Conservation (phyloP, 768 basidiomycete genomes). For the Boletus sensibilis region DNA sequence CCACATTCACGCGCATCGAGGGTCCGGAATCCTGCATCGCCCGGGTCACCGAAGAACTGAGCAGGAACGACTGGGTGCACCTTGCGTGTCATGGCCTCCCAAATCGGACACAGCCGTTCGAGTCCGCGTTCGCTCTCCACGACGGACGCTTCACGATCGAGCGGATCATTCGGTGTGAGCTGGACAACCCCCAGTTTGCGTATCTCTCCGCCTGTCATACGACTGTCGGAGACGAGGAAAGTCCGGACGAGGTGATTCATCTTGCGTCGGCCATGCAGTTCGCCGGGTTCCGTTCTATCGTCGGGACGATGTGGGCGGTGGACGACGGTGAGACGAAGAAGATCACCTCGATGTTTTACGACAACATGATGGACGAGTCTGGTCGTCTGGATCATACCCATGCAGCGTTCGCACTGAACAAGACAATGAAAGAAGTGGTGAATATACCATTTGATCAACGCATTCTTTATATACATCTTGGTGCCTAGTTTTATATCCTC, state of each 20-base stretch:
- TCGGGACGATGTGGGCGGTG: no score
- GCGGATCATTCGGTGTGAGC: not conserved
- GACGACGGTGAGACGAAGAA: not conserved
- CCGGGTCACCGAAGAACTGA: not conserved
- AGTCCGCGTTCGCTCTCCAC: no score
- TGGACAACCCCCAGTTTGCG: not conserved
- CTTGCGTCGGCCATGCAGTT: not conserved
- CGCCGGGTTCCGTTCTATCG: not conserved
- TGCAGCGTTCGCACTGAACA: not conserved
- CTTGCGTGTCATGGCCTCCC: constrained; percentile 22
- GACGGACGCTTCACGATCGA: no score
- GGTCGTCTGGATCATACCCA: not conserved
- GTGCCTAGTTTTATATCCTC: not conserved
- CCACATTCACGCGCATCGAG: not conserved
- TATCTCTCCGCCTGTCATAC: not conserved
- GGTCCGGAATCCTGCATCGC: not conserved
- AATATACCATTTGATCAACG: not conserved
- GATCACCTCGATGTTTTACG: not conserved
- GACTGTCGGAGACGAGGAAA: not conserved
- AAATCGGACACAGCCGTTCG: no score
- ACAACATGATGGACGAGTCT: no score
- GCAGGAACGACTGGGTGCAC: constrained; percentile 19
- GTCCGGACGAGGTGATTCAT: no score
- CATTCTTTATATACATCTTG: not conserved
- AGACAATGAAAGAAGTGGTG: not conserved